phyloP scores from a whole-genome alignment of 208 protist genomes.

The Tritrichomonas musculus region DNA sequence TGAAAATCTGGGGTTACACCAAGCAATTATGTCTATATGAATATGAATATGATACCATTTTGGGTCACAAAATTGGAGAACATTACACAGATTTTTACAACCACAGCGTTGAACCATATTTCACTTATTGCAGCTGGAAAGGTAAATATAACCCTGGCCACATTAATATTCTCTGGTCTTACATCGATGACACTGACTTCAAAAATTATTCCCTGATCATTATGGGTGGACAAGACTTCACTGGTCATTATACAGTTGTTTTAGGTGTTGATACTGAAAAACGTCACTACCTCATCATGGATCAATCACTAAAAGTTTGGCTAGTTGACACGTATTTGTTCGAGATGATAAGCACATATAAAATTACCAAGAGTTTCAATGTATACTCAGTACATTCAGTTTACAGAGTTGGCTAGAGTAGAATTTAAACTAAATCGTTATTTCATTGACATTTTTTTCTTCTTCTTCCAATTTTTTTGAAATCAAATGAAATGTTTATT shows the following conservation, averaged over 20 bases:
- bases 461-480: too few relatives aligned
- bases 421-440: neutral
- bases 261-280: constrained; percentile 1
- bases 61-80: neutral
- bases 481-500: too few relatives aligned
- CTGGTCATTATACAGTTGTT: neutral
- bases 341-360: constrained; percentile 4
- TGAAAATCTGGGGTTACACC: neutral
- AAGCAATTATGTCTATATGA: neutral
- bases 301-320: neutral
- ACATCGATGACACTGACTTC: neutral
- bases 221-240: neutral
- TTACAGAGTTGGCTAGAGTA: neutral
- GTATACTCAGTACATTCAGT: neutral
- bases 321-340: neutral
- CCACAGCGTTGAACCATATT: neutral
- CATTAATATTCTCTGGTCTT: neutral
- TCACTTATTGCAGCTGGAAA: neutral
- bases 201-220: neutral
- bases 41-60: neutral
- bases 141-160: neutral
- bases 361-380: neutral
- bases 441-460: neutral
- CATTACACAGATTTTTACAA: constrained; percentile 16
- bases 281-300: neutral